Evolutionary conservation across 805 yeast species (phyloP), one percentile per base, ranked within the genome.

Genomic region (Saccharomyces mikatae): DNA sequence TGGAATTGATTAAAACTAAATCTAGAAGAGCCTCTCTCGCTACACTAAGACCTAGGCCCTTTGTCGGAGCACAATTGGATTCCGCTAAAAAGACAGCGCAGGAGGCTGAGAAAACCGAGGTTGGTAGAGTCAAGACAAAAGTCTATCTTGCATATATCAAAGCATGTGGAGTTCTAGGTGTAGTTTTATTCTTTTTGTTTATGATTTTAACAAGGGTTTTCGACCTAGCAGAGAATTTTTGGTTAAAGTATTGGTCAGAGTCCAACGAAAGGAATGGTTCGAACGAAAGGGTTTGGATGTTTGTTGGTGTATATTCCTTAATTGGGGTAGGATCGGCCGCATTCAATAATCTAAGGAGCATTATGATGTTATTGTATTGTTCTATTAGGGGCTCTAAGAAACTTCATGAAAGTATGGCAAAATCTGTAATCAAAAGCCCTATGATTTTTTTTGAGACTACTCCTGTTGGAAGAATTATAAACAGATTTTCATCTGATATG

Each of bases 201-300:
- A 58, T 76, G 64, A 60, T 74, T 60, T 29, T 69, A 31, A 59
- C 71, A 3, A 73, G 76, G 17, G 66, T 78, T 13, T 64, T 70
- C 49, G 68, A 70, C 21, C 60, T 74, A 24, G 69, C 72, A 8
- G 80, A 81, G 48, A 82, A 79, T 63, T 81, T 80, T 64, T 83
- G 88, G 84, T 73, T 85, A 60, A 84, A 84, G 59, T 73, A 77
- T 56, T 85, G 91, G 91, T 80, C 89, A 1, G 88, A 84, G 60
- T 66, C 72, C 8, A 71, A 73, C 44, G 71, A 71, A 31, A 74
- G 72, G 27, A 58, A 65, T 47, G 80, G 80, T 11, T 53, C 57
- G 1, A 83, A 81, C 57, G 62, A 65, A 4, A 60, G 77, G 47
- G 78, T 80, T 6, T 64, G 70, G 54, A 69, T 63, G 56, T 84